Percentiles rank a stretch among this genome's conserved stretches.
Evolutionary conservation across 129 eudicot genomes (phyloP).

Genomic region (Kitagawia praeruptora): DNA sequence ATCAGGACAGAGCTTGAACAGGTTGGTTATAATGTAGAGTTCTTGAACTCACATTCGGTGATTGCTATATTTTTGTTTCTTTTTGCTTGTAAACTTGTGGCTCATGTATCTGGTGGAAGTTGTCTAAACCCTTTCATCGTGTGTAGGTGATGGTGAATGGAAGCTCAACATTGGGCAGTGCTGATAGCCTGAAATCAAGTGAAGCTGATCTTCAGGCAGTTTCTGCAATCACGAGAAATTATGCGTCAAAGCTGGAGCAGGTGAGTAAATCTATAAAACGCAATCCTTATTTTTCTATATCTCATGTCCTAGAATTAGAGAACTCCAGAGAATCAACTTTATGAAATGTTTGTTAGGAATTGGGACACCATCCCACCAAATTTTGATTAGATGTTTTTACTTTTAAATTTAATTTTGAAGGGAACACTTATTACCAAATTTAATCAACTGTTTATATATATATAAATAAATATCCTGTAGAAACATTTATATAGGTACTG

Average conservation of each 20-base stretch:
- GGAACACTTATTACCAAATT: background rate
- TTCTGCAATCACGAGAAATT: constrained; percentile 36
- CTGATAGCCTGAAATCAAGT: constrained; percentile 33
- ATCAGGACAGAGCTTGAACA: constrained; percentile 71
- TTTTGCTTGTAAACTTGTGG: constrained; percentile 5
- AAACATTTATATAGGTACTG: background rate
- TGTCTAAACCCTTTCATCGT: constrained; percentile 13
- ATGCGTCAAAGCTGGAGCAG: constrained; percentile 52
- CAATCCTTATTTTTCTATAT: background rate
- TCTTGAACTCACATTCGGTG: background rate
- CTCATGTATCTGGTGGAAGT: background rate
- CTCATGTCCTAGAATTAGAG: background rate
- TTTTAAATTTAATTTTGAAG: background rate
- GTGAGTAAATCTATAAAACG: constrained; percentile 22
- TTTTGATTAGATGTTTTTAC: background rate
- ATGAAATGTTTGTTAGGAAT: background rate
- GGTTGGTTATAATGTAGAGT: constrained; percentile 21
- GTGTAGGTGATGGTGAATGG: constrained; percentile 47
- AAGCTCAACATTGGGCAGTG: constrained; percentile 25
- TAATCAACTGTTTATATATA: background rate
- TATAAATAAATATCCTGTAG: background rate
- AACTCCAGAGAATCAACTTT: background rate
- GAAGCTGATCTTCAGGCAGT: constrained; percentile 31
- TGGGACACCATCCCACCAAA: background rate
- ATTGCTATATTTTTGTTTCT: background rate